Percentiles rank a stretch among this genome's conserved stretches.
Conservation (phyloP, 805 yeast species). For the Metschnikowia colocasiae region DNA sequence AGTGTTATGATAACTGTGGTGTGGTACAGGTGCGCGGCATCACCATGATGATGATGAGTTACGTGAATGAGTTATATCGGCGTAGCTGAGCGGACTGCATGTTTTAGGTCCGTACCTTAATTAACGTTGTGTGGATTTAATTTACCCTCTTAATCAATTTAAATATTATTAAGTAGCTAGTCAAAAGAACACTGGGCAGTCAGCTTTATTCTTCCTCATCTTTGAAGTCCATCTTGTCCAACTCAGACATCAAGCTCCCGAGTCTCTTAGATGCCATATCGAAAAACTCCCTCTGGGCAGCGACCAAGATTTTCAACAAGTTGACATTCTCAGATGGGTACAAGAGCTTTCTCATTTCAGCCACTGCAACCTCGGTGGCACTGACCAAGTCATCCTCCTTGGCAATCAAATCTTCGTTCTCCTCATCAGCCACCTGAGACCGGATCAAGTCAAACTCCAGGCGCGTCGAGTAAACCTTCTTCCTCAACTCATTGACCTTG, state of each 20-base stretch:
- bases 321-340: constrained; percentile 63
- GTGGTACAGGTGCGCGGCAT: constrained; percentile 1
- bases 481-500: constrained; percentile 57
- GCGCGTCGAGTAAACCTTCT: constrained; percentile 66
- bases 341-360: constrained; percentile 68
- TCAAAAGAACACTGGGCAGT: neutral
- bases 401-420: constrained; percentile 49
- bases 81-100: too few relatives aligned
- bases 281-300: constrained; percentile 64
- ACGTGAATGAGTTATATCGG: too few relatives aligned
- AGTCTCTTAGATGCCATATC: constrained; percentile 36
- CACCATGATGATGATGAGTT: neutral
- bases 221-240: constrained; percentile 33
- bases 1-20: neutral
- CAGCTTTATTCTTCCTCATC: constrained; percentile 30
- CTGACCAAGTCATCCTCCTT: constrained; percentile 77
- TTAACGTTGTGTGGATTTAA: too few relatives aligned
- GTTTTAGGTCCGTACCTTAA: too few relatives aligned
- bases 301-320: constrained; percentile 61
- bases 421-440: constrained; percentile 47
- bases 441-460: constrained; percentile 67
- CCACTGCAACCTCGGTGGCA: constrained; percentile 76
- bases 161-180: neutral
- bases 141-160: too few relatives aligned
- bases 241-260: constrained; percentile 25